phyloP scores from a whole-genome alignment of 371 early-diverging fungal species.

The Quaeritorhiza haematococci region DNA sequence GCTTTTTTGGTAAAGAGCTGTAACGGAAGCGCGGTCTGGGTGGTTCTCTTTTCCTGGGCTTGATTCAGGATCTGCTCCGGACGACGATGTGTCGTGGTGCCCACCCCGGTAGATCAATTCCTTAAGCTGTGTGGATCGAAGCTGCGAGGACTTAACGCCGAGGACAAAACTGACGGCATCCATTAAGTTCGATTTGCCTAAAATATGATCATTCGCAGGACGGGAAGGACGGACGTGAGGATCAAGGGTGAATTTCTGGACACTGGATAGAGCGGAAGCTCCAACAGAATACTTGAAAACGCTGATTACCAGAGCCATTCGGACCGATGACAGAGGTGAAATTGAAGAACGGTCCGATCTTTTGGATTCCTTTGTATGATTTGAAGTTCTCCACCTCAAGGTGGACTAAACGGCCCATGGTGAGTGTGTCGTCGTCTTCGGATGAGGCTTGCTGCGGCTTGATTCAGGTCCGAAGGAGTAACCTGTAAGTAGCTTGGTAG shows the following conservation, averaged over 20 bases:
- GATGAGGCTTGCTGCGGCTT: too few relatives aligned
- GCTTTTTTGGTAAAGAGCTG: constrained; percentile 70
- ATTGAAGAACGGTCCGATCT: constrained; percentile 92
- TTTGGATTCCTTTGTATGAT: constrained; percentile 89
- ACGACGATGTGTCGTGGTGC: neutral
- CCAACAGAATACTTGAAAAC: neutral
- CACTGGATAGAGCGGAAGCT: neutral
- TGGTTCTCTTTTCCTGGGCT: constrained; percentile 2
- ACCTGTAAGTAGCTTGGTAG: too few relatives aligned
- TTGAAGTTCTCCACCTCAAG: constrained; percentile 98
- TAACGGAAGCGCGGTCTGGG: constrained; percentile 57
- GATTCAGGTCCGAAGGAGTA: too few relatives aligned
- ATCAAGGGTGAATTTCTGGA: neutral
- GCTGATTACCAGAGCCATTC: constrained; percentile 87
- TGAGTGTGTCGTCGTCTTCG: too few relatives aligned
- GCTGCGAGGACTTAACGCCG: constrained; percentile 80
- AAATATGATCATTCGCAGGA: neutral
- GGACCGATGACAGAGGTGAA: constrained; percentile 99
- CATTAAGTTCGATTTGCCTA: constrained; percentile 98
- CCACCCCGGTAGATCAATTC: constrained; percentile 81
- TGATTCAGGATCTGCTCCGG: neutral
- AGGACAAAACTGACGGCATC: constrained; percentile 98
- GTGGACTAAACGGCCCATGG: constrained; percentile 61
- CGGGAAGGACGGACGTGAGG: neutral
- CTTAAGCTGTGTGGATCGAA: constrained; percentile 81